Percentiles rank a stretch among this genome's conserved stretches.
phyloP scores from a whole-genome alignment of 1,284 basidiomycete genomes.

The Pseudozyma pruni region DNA sequence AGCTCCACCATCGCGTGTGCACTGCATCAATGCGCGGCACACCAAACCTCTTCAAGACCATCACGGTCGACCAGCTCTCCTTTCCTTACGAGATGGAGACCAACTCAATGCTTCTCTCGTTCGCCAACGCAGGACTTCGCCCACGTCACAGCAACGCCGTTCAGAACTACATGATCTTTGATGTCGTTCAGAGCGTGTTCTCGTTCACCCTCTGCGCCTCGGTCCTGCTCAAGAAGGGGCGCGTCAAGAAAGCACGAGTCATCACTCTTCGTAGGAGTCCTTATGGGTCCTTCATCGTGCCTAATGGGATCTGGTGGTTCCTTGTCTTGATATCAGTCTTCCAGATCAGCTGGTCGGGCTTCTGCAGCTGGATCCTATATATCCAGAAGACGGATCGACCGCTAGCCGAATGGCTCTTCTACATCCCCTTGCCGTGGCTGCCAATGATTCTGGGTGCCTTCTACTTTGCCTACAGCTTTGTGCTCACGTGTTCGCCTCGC shows the following conservation, averaged over 20 bases:
- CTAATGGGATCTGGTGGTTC: conserved; percentile 8
- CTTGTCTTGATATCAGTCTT: background rate
- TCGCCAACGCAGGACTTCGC: background rate
- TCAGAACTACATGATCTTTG: conserved; percentile 10
- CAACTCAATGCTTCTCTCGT: background rate
- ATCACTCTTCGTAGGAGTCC: conserved; percentile 3
- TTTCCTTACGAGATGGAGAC: conserved; percentile 1
- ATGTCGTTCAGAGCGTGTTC: conserved; percentile 11
- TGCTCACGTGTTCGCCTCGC: conserved; percentile 18
- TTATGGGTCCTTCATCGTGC: conserved; percentile 14
- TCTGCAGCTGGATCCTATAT: conserved; percentile 3
- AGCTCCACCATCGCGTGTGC: too few species aligned
- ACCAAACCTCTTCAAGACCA: too few species aligned
- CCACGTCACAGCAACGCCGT: conserved; percentile 1
- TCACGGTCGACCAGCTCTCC: background rate
- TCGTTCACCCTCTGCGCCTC: background rate
- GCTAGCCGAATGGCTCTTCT: conserved; percentile 6
- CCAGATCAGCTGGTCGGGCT: background rate
- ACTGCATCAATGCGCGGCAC: too few species aligned
- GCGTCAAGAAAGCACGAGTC: background rate
- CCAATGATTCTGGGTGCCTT: conserved; percentile 1
- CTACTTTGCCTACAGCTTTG: conserved; percentile 14
- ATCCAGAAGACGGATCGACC: conserved; percentile 3
- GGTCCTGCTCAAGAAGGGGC: conserved; percentile 7
- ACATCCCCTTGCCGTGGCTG: conserved; percentile 17